These are phyloP conservation scores for Erodium maritimum DNA, from an alignment of 345 rosid genomes.

Conservation along the genomic window DNA sequence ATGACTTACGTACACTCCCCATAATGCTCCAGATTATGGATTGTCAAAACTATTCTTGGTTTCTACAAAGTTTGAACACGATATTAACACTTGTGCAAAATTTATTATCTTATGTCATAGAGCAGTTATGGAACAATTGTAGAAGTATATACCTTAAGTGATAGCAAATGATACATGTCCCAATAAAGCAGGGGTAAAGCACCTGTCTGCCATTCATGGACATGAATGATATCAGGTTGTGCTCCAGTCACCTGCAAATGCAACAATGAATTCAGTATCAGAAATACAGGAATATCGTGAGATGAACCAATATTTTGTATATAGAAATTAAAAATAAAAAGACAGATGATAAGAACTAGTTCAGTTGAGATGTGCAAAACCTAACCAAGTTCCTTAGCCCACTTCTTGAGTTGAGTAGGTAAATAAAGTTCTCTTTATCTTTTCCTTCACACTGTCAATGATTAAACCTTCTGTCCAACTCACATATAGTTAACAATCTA, in stretches of 20 bases:
- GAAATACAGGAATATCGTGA: conserved; percentile 5
- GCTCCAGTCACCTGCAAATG: conserved; percentile 30
- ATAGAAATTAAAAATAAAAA: neutral
- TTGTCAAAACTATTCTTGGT: conserved; percentile 41
- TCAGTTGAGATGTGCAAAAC: neutral
- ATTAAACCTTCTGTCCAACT: too few relatives aligned
- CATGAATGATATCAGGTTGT: conserved; percentile 51
- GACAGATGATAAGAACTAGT: neutral
- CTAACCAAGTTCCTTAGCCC: neutral
- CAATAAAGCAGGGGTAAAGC: conserved; percentile 48
- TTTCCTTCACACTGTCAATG: neutral
- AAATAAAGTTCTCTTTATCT: neutral
- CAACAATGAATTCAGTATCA: neutral
- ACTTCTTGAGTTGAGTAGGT: neutral
- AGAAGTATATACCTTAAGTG: conserved; percentile 29
- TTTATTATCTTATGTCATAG: neutral
- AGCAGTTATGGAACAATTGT: neutral
- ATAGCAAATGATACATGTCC: conserved; percentile 44
- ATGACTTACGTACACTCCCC: conserved; percentile 39
- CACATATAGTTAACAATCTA: neutral
- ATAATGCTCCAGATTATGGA: conserved; percentile 53
- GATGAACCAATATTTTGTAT: neutral
- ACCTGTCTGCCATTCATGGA: conserved; percentile 54
- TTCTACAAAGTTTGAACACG: conserved; percentile 15
- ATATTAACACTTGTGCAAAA: neutral